A percentile compares a stretch with the other conserved stretches of the same genome.
Conservation (phyloP, 2,329 filamentous ascomycete genomes). For the Cercospora nicotianae region DNA sequence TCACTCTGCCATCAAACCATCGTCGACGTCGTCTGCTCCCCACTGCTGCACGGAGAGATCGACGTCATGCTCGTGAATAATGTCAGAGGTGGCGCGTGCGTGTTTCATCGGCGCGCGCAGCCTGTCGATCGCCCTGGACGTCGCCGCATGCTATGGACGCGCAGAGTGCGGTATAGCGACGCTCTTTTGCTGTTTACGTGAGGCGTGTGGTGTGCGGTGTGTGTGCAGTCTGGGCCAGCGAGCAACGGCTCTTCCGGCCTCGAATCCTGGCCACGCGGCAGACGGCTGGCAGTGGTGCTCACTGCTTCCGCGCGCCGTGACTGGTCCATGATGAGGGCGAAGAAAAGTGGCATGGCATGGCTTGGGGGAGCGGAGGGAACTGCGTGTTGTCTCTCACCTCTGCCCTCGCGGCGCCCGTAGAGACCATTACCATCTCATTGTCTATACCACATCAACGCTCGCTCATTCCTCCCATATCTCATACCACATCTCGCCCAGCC, state of each 20-base stretch:
- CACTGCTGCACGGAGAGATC: neutral
- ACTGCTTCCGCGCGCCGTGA: constrained; percentile 8
- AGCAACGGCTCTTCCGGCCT: neutral
- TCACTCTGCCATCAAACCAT: neutral
- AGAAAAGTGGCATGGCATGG: neutral
- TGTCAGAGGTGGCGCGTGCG: neutral
- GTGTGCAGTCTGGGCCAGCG: neutral
- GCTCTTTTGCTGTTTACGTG: no score
- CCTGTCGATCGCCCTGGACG: neutral
- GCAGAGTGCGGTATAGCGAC: no score
- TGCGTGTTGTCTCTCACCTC: neutral
- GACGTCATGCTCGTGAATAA: neutral
- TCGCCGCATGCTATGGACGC: neutral
- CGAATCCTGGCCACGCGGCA: neutral
- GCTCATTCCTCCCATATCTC: neutral
- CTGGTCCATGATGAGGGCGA: neutral
- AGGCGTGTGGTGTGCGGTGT: neutral
- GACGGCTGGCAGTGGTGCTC: neutral
- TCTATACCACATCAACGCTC: no score
- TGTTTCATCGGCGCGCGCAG: neutral
- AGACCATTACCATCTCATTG: neutral
- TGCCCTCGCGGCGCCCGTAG: neutral
- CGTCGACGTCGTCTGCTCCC: no score
- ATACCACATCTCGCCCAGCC: neutral
- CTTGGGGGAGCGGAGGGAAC: neutral